Percentiles rank a stretch among this genome's conserved stretches.
Evolutionary conservation across 1,284 basidiomycete species (phyloP).

Genomic region (Ustilago xerochloae): DNA sequence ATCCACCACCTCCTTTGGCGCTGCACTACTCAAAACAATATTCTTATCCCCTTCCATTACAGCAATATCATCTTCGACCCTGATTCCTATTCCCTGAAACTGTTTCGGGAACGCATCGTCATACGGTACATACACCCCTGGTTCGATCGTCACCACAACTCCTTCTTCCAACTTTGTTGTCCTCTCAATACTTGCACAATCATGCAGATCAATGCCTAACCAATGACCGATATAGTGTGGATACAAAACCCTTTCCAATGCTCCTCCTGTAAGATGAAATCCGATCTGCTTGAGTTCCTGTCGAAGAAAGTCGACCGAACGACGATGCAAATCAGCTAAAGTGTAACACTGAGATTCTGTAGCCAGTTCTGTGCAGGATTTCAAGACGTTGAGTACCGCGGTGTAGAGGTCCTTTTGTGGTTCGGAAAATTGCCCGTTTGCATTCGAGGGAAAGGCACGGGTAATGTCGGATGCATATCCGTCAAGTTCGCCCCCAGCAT

Average conservation of each 20-base stretch:
- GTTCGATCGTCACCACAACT: conserved; percentile 65
- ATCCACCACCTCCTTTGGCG: conserved; percentile 64
- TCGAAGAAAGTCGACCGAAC: conserved; percentile 78
- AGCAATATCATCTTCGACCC: conserved; percentile 66
- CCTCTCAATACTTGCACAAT: conserved; percentile 58
- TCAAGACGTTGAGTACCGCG: conserved; percentile 81
- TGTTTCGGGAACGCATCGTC: conserved; percentile 56
- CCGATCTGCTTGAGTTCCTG: conserved; percentile 82
- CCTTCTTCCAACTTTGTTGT: conserved; percentile 53
- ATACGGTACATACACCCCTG: conserved; percentile 64
- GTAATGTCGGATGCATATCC: conserved; percentile 98
- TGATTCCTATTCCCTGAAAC: conserved; percentile 65
- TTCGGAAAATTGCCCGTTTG: conserved; percentile 73
- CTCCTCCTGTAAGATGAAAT: conserved; percentile 75
- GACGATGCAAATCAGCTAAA: conserved; percentile 82
- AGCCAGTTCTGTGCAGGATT: conserved; percentile 73
- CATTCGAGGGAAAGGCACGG: conserved; percentile 82
- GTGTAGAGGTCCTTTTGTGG: conserved; percentile 89
- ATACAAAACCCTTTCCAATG: conserved; percentile 81
- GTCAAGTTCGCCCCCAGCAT: conserved; percentile 71
- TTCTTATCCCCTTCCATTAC: conserved; percentile 41
- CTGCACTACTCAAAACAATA: conserved; percentile 54
- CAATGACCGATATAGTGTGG: conserved; percentile 89
- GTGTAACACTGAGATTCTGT: conserved; percentile 73
- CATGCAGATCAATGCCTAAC: conserved; percentile 76